Conservation (phyloP, 2,329 filamentous ascomycete species). For the Fusarium temperatum region DNA sequence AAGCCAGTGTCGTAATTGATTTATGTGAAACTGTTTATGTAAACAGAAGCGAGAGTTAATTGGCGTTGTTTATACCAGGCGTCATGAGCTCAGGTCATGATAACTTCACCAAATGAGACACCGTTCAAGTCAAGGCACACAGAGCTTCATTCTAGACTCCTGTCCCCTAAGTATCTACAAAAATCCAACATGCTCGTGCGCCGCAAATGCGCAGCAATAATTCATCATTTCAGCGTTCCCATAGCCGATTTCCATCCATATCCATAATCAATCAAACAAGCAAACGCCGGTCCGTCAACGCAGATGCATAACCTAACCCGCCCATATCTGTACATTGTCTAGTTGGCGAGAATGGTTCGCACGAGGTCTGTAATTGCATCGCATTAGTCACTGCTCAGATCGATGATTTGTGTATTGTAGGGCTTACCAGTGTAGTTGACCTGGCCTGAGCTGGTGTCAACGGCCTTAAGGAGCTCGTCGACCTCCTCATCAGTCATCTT, state of each 20-base stretch:
- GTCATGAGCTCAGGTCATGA: not conserved
- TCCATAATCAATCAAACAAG: conserved; percentile 45
- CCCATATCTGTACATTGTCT: conserved; percentile 43
- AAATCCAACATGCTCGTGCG: conserved; percentile 39
- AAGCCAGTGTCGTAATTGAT: not conserved
- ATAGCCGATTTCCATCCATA: conserved; percentile 34
- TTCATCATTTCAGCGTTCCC: conserved; percentile 41
- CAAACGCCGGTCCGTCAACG: conserved; percentile 47
- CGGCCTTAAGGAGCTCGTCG: conserved; percentile 97
- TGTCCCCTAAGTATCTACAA: conserved; percentile 40
- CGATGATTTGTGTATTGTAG: not conserved
- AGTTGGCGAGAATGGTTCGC: conserved; percentile 87
- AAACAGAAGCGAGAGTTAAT: not conserved
- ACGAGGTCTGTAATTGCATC: conserved; percentile 70
- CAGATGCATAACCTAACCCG: conserved; percentile 46
- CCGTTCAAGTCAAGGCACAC: conserved; percentile 19
- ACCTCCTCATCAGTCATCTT: conserved; percentile 99
- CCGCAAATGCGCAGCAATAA: conserved; percentile 34
- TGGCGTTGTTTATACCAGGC: not conserved
- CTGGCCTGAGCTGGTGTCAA: conserved; percentile 94
- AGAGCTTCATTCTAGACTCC: conserved; percentile 35
- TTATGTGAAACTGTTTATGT: not conserved
- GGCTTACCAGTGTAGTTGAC: conserved; percentile 91
- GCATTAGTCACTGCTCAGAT: not conserved
- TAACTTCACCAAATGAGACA: not conserved